Conservation (phyloP, 768 basidiomycete genomes). For the Boletus huronensis region DNA sequence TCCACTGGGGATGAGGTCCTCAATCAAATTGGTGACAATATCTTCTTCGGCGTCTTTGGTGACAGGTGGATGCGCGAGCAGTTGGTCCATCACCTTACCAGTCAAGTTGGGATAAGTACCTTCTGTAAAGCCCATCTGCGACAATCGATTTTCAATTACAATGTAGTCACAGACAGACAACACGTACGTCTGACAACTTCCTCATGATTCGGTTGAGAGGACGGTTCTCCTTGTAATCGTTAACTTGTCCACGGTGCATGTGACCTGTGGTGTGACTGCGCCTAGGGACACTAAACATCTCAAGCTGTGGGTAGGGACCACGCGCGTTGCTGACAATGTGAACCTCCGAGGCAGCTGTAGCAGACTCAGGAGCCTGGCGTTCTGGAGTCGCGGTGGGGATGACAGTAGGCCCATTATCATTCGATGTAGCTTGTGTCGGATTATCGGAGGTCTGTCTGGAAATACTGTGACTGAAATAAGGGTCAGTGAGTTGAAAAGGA, state of each 20-base stretch:
- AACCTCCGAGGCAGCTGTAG: constrained; percentile 19
- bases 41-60: constrained; percentile 61
- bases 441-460: constrained; percentile 27
- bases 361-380: constrained; percentile 16
- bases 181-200: constrained; percentile 62
- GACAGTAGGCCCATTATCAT: background rate
- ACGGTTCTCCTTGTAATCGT: constrained; percentile 33
- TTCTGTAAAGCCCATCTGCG: constrained; percentile 74
- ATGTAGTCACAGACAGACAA: background rate
- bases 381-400: constrained; percentile 8
- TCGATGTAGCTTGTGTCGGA: constrained; percentile 7
- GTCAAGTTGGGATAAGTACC: constrained; percentile 50
- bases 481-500: constrained; percentile 5
- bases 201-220: constrained; percentile 49
- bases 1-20: constrained; percentile 50
- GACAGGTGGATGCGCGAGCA: constrained; percentile 40
- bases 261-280: constrained; percentile 34
- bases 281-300: constrained; percentile 58
- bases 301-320: constrained; percentile 57
- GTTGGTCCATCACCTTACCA: constrained; percentile 46
- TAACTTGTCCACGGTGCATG: constrained; percentile 18
- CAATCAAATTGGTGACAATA: constrained; percentile 58
- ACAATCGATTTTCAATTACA: constrained; percentile 6
- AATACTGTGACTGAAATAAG: constrained; percentile 9
- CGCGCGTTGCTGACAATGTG: constrained; percentile 62